phyloP scores from a whole-genome alignment of 768 basidiomycete genomes.

The Phaeotremella fagi region DNA sequence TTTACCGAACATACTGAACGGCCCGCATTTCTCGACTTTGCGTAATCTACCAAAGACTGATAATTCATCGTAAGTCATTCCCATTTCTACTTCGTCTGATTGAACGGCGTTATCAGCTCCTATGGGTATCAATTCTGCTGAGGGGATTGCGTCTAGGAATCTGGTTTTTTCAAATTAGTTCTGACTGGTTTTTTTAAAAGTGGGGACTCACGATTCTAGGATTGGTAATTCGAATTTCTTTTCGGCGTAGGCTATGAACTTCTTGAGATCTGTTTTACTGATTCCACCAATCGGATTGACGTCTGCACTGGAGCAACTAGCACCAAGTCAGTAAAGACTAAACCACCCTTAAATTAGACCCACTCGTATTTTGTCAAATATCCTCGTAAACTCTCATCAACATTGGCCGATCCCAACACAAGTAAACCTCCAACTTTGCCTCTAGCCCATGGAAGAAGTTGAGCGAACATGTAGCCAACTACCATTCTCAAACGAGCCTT shows the following conservation, averaged over 20 bases:
- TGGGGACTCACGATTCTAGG: conserved; percentile 59
- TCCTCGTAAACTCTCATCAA: conserved; percentile 94
- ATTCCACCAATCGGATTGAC: conserved; percentile 98
- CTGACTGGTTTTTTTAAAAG: neutral
- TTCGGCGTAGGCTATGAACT: conserved; percentile 82
- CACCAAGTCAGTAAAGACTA: neutral
- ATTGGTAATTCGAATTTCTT: conserved; percentile 78
- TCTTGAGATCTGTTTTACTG: conserved; percentile 94
- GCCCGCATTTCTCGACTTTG: conserved; percentile 95
- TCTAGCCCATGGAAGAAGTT: conserved; percentile 85
- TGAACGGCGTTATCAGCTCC: conserved; percentile 84
- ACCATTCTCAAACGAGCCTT: conserved; percentile 93
- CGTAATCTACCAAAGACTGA: conserved; percentile 87
- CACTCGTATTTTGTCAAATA: conserved; percentile 98
- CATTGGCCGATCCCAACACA: conserved; percentile 96
- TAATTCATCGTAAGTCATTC: conserved; percentile 97
- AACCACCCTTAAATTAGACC: conserved; percentile 5
- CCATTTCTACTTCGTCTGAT: conserved; percentile 98
- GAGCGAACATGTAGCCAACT: conserved; percentile 87
- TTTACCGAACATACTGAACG: conserved; percentile 96
- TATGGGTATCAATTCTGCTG: conserved; percentile 93
- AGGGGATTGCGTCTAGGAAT: conserved; percentile 85
- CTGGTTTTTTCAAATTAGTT: no score
- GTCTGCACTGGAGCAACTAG: conserved; percentile 61
- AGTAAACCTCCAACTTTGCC: conserved; percentile 78